Evolutionary conservation across 176 grass and related monocot species (phyloP).

Genomic region (Zizania latifolia): DNA sequence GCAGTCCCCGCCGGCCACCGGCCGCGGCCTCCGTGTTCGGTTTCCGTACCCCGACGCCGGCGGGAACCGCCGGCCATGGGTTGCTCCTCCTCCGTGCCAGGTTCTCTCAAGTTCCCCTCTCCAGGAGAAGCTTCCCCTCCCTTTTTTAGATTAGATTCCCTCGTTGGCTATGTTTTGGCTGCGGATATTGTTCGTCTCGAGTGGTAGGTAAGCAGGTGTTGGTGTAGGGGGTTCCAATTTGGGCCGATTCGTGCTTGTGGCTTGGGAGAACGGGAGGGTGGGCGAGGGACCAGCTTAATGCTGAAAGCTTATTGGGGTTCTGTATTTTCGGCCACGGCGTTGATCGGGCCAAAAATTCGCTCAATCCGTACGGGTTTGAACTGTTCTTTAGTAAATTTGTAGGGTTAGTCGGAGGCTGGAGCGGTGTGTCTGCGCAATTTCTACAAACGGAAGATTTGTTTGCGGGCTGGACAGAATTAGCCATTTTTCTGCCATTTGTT

Average conservation of each 20-base stretch:
- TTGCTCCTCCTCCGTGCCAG: constrained; percentile 77
- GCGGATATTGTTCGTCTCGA: background rate
- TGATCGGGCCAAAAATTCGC: background rate
- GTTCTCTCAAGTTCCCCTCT: constrained; percentile 14
- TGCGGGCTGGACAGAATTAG: background rate
- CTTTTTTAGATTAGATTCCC: background rate
- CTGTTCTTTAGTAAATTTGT: background rate
- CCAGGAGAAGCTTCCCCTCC: background rate
- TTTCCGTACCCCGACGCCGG: background rate
- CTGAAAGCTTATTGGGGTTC: background rate
- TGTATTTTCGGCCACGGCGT: background rate
- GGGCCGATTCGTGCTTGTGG: background rate
- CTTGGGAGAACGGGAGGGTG: background rate
- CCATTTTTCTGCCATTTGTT: background rate
- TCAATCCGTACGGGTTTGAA: background rate
- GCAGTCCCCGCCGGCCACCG: background rate
- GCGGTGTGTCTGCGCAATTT: background rate
- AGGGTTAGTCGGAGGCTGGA: background rate
- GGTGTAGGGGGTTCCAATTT: background rate
- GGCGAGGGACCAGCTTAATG: background rate
- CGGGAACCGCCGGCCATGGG: constrained; percentile 36
- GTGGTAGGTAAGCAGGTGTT: background rate
- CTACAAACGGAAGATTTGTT: background rate
- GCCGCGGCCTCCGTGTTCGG: background rate
- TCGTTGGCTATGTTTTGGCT: background rate